Percentiles rank a stretch among this genome's conserved stretches.
Conservation (phyloP, 2,329 filamentous ascomycete species). For the Talaromyces sp. region DNA sequence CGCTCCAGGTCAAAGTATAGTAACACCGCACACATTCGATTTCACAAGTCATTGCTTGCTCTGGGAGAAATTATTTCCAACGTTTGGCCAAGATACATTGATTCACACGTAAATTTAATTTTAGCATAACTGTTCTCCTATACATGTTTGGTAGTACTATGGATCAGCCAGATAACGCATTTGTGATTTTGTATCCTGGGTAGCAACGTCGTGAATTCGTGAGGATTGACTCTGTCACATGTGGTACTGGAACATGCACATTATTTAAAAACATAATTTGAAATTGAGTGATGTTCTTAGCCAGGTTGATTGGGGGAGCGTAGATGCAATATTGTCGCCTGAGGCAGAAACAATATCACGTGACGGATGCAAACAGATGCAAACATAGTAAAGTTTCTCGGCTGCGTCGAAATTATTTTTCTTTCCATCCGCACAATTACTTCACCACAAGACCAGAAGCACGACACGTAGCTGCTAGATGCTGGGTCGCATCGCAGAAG, state of each 20-base stretch:
- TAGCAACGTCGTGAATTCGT: background rate
- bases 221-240: background rate
- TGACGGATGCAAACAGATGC: background rate
- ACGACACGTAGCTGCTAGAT: background rate
- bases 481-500: background rate
- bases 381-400: background rate
- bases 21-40: background rate
- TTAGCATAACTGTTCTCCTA: background rate
- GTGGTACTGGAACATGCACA: too few relatives aligned
- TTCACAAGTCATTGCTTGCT: background rate
- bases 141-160: background rate
- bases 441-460: background rate
- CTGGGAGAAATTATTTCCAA: background rate
- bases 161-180: background rate
- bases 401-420: background rate
- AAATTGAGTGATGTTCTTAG: background rate
- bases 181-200: background rate
- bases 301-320: background rate
- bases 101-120: background rate
- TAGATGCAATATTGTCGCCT: background rate
- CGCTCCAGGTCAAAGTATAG: background rate
- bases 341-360: background rate
- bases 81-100: background rate
- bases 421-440: background rate
- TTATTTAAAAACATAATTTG: background rate